Conservation (phyloP, 2,329 filamentous ascomycete genomes). For the Aureobasidium melanogenum region DNA sequence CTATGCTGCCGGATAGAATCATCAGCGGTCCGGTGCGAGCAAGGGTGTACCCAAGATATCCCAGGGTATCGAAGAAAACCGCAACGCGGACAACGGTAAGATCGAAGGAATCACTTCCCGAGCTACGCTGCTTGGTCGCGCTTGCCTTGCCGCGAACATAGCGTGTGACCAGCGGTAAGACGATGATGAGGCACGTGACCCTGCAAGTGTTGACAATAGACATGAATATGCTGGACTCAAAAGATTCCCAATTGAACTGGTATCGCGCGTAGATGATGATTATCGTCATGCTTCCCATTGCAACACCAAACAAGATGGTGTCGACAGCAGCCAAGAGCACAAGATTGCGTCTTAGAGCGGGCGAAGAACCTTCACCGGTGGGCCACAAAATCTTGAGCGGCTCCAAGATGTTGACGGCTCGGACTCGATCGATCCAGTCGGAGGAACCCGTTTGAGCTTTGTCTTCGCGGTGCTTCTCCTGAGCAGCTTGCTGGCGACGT, state of each 20-base stretch:
- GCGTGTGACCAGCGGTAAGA: constrained; percentile 71
- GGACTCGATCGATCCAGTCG: constrained; percentile 37
- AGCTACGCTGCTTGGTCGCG: constrained; percentile 42
- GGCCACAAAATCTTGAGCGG: constrained; percentile 74
- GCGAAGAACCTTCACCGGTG: constrained; percentile 52
- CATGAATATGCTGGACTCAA: constrained; percentile 72
- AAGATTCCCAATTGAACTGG: constrained; percentile 72
- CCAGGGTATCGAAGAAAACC: constrained; percentile 66
- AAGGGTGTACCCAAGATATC: constrained; percentile 66
- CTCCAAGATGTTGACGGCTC: constrained; percentile 56
- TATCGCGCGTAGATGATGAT: constrained; percentile 75
- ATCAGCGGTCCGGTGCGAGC: constrained; percentile 56
- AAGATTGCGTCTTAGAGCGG: constrained; percentile 67
- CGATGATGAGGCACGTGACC: constrained; percentile 62
- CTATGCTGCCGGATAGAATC: constrained; percentile 60
- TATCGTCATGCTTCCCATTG: constrained; percentile 73
- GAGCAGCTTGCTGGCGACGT: constrained; percentile 60
- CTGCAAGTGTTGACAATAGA: constrained; percentile 70
- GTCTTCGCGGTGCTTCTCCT: constrained; percentile 52
- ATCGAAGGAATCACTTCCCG: constrained; percentile 70
- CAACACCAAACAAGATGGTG: constrained; percentile 69
- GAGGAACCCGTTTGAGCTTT: constrained; percentile 27
- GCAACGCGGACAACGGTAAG: constrained; percentile 66
- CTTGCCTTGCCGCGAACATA: constrained; percentile 54
- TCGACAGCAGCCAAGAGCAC: constrained; percentile 72